Percentiles rank a stretch among this genome's conserved stretches.
Evolutionary conservation across 2,329 filamentous ascomycete species (phyloP).

Genomic region (Magnaporthiopsis poae): DNA sequence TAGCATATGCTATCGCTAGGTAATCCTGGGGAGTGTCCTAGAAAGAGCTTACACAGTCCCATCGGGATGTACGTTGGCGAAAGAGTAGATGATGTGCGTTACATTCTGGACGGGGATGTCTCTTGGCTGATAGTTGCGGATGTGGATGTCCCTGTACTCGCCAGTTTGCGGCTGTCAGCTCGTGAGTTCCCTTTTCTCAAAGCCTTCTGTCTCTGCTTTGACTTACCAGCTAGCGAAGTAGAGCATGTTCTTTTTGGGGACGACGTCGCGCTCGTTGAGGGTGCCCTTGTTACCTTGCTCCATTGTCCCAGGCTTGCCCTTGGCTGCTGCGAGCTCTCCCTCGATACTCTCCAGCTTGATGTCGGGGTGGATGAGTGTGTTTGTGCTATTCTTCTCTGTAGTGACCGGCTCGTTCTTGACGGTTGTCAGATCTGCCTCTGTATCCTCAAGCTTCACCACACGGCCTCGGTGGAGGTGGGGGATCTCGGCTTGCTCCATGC

Average conservation of each 20-base stretch:
- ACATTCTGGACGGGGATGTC: constrained; percentile 60
- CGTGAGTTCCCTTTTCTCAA: constrained; percentile 4
- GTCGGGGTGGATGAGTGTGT: no score
- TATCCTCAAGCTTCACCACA: no score
- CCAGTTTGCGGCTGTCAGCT: not conserved
- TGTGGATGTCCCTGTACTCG: constrained; percentile 56
- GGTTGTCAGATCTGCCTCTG: no score
- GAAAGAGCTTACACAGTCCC: constrained; percentile 55
- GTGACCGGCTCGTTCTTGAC: no score
- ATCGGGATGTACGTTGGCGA: constrained; percentile 62
- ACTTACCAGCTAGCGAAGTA: constrained; percentile 41
- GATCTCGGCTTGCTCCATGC: not conserved
- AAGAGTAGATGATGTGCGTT: constrained; percentile 71
- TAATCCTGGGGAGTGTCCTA: not conserved
- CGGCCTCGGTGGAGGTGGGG: no score
- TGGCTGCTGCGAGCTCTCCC: no score
- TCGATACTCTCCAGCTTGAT: no score
- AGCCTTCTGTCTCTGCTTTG: not conserved
- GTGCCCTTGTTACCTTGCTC: no score
- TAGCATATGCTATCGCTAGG: not conserved
- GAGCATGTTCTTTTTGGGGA: constrained; percentile 28
- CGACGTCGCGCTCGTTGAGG: not conserved
- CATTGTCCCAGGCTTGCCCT: no score
- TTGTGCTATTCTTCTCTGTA: no score
- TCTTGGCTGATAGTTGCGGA: constrained; percentile 59